Evolutionary conservation across 495 filamentous ascomycete species (phyloP).

Genomic region (Chlorociboria aeruginascens): DNA sequence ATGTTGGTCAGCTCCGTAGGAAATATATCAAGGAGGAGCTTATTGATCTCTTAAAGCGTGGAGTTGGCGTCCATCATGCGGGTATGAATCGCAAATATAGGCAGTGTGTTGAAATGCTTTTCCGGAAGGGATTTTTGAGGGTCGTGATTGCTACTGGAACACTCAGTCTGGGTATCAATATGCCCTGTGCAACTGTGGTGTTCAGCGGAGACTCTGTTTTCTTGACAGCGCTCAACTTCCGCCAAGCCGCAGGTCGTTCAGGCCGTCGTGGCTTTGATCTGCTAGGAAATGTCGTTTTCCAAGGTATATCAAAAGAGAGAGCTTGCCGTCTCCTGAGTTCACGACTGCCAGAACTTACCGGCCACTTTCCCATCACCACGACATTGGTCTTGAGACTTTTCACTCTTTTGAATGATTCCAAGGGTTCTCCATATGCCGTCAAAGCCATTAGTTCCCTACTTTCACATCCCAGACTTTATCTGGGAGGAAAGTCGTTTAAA

Average conservation of each 20-base stretch:
- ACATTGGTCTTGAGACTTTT: conserved; percentile 59
- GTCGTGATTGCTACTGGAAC: conserved; percentile 73
- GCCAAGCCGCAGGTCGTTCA: conserved; percentile 64
- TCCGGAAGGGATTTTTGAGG: conserved; percentile 57
- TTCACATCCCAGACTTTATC: conserved; percentile 54
- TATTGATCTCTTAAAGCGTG: conserved; percentile 44
- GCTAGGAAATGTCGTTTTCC: conserved; percentile 72
- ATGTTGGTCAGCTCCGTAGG: conserved; percentile 30
- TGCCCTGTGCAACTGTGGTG: conserved; percentile 74
- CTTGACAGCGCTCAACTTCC: conserved; percentile 61
- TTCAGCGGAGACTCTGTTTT: conserved; percentile 63
- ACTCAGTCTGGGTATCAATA: conserved; percentile 67
- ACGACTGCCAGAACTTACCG: conserved; percentile 56
- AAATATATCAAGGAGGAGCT: conserved; percentile 35
- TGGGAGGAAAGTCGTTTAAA: conserved; percentile 48
- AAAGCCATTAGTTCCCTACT: conserved; percentile 53
- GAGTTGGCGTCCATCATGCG: conserved; percentile 65
- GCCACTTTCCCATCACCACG: conserved; percentile 68
- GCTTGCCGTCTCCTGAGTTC: conserved; percentile 55
- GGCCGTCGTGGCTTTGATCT: conserved; percentile 72
- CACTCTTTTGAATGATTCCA: conserved; percentile 51
- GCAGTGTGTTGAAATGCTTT: conserved; percentile 58
- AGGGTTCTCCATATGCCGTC: conserved; percentile 44
- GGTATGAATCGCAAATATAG: conserved; percentile 70
- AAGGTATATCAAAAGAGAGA: conserved; percentile 41